Percentiles rank a stretch among this genome's conserved stretches.
These are phyloP conservation scores for Candida germanica DNA, from an alignment of 805 yeast species.

Conservation along the genomic window DNA sequence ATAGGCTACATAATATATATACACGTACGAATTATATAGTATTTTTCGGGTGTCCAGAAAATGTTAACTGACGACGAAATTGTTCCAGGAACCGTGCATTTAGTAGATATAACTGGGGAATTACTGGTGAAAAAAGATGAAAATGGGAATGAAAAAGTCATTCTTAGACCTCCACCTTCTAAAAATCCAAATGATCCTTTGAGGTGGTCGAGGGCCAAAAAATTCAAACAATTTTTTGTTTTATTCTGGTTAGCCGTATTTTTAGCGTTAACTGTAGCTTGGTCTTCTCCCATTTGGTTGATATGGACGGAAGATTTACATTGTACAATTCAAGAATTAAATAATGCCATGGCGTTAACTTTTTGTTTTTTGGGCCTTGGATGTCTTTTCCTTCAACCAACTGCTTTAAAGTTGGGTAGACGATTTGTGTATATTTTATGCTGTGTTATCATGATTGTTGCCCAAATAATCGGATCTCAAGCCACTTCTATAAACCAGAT, in stretches of 20 bases:
- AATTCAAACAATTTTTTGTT: constrained; percentile 27
- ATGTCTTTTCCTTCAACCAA: constrained; percentile 32
- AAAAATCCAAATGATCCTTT: constrained; percentile 34
- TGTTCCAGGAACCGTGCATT: constrained; percentile 36
- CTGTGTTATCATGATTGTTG: constrained; percentile 21
- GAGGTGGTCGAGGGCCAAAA: constrained; percentile 30
- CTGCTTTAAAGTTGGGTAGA: constrained; percentile 28
- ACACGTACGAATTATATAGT: no score
- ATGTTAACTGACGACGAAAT: constrained; percentile 14
- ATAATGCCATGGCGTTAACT: constrained; percentile 23
- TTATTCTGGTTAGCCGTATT: constrained; percentile 25
- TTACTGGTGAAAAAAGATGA: constrained; percentile 18
- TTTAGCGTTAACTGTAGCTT: constrained; percentile 22
- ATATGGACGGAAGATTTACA: constrained; percentile 23
- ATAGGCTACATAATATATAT: no score
- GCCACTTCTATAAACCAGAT: constrained; percentile 20
- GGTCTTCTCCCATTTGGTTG: constrained; percentile 28
- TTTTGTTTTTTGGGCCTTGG: constrained; percentile 33
- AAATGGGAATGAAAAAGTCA: constrained; percentile 19
- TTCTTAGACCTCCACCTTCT: constrained; percentile 35
- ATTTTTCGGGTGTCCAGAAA: no score
- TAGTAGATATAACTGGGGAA: constrained; percentile 26
- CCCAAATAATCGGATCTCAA: constrained; percentile 24
- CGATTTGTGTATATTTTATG: constrained; percentile 27
- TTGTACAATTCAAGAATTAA: constrained; percentile 21